Conservation (phyloP, 1,139 yeast species). For the Lodderomyces oxycetoniae region DNA sequence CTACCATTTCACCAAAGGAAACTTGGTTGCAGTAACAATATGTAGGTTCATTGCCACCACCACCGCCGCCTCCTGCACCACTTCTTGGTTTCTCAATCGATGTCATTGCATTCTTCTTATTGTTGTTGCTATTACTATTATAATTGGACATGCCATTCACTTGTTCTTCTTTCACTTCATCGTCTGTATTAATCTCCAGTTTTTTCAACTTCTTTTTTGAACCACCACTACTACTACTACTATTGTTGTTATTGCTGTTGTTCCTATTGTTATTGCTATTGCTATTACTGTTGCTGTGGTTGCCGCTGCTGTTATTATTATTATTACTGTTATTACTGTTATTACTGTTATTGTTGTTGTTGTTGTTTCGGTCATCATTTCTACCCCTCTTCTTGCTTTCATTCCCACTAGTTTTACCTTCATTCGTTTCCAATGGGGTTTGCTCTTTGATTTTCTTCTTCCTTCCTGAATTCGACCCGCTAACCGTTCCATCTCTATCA, state of each 20-base stretch:
- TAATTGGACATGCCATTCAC: constrained; percentile 2
- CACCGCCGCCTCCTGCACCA: constrained; percentile 1
- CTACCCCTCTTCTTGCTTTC: constrained; percentile 8
- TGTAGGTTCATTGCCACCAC: constrained; percentile 57
- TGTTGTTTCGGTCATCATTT: constrained; percentile 1
- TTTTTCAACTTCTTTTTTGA: constrained; percentile 7
- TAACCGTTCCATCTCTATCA: constrained; percentile 15
- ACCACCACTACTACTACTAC: constrained; percentile 1
- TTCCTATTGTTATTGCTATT: constrained; percentile 1
- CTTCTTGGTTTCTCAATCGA: constrained; percentile 1
- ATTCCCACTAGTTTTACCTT: constrained; percentile 1
- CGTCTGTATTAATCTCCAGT: constrained; percentile 8
- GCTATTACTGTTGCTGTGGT: not conserved
- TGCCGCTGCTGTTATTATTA: constrained; percentile 5
- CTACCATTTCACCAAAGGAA: constrained; percentile 98
- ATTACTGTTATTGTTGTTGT: constrained; percentile 5
- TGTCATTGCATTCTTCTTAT: constrained; percentile 1
- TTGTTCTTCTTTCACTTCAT: constrained; percentile 4
- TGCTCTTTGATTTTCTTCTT: constrained; percentile 26
- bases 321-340: not conserved
- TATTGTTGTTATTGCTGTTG: constrained; percentile 2
- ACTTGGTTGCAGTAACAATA: constrained; percentile 96
- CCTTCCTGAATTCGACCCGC: constrained; percentile 11
- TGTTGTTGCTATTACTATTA: constrained; percentile 1
- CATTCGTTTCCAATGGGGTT: constrained; percentile 8